Base-by-base conservation (phyloP, 495 filamentous ascomycete genomes). In the Penicillium alfredii region DNA sequence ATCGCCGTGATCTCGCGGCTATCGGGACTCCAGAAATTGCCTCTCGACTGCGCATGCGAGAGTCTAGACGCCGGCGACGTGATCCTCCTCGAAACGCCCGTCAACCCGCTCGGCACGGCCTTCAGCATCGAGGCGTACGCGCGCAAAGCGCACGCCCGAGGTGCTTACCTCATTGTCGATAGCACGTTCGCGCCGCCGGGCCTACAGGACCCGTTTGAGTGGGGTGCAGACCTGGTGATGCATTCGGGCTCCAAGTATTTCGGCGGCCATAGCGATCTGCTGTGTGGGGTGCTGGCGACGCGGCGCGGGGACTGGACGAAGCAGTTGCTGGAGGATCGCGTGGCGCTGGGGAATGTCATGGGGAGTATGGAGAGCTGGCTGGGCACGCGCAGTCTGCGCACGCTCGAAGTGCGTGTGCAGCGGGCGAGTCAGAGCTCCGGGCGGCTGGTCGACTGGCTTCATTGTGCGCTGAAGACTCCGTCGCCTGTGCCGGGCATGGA, bases 181-280 rank as follows among this genome's bases (percentile, higher is more conserved):
- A 77, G 84, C 0, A 95, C 88, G 0, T 93, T 95, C 53, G 88
- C 75, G 1, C 88, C 88, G 14, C 88, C 89, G n/a, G 81, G 82
- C 15, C 67, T 95, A 31, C 80, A 83, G 53, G 84, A 93, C 49
- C 88, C 88, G 8, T 89, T 94, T 50, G 26, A 42, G 17, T 77
- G 64, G 49, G 87, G 86, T 28, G 84, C 78, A 8, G 87, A 94
- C 59, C 61, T 83, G 3, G 76, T 93, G 8, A 80, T 94, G 80
- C 88, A 95, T 61, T 76, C 69, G 17, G 88, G 84, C 8, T 94
- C 86, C 9, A 95, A 95, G 71, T 95, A 93, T 60, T 71, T 95
- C 35, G 88, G 88, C 15, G 88, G 89, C 1, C 88, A 95, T 59
- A 84, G 77, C 43, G 88, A 95, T 64, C 66, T 94, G 66, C 74